These are phyloP conservation scores for Globomyces sp. DNA, from an alignment of 371 early-diverging fungal species.

Conservation along the genomic window DNA sequence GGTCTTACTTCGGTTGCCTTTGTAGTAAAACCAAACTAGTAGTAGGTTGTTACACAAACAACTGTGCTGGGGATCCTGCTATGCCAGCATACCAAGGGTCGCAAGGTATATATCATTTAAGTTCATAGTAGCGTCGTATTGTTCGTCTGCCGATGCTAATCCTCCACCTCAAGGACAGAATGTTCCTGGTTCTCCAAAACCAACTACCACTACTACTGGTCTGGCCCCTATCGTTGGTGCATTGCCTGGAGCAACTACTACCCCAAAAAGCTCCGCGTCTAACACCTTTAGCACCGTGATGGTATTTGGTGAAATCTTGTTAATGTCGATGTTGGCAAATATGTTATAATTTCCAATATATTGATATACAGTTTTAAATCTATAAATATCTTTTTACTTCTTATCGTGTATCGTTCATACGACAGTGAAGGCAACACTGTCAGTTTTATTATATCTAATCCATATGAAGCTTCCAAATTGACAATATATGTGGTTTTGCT, in stretches of 20 bases:
- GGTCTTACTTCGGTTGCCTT: background rate
- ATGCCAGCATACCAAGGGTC: background rate
- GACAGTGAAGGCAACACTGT: too few relatives aligned
- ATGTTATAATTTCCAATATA: constrained; percentile 8
- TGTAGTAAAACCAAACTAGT: background rate
- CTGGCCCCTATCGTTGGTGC: background rate
- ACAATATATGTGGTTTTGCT: background rate
- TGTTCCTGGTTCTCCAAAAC: background rate
- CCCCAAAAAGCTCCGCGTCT: background rate
- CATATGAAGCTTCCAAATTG: background rate
- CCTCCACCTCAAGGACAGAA: background rate
- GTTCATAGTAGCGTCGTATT: too few relatives aligned
- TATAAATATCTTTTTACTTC: background rate
- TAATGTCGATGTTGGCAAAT: background rate
- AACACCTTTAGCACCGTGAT: constrained; percentile 6
- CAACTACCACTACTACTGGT: background rate
- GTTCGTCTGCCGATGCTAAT: too few relatives aligned
- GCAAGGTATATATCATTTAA: background rate
- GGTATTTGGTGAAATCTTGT: constrained; percentile 12
- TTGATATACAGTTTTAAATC: background rate
- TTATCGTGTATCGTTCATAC: background rate
- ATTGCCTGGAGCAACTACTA: background rate
- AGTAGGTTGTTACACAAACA: background rate
- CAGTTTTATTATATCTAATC: background rate
- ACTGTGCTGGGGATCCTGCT: background rate